Conservation (phyloP, 2,329 filamentous ascomycete genomes). For the Claviceps quebecensis region DNA sequence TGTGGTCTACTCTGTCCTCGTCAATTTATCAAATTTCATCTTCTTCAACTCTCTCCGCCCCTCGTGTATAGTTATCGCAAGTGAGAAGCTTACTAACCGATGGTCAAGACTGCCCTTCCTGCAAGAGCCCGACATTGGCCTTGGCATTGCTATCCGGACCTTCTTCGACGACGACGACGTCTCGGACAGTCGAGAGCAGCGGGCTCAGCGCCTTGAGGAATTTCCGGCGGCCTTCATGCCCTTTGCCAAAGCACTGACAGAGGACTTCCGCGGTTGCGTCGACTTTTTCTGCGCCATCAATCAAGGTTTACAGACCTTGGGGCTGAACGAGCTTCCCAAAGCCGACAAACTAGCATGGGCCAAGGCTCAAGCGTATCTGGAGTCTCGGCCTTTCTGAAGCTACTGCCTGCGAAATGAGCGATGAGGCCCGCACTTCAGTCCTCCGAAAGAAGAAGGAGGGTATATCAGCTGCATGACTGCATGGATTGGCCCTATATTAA, state of each 20-base stretch:
- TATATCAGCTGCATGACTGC: neutral
- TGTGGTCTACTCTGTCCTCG: neutral
- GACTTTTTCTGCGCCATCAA: constrained; percentile 45
- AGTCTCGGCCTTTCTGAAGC: constrained; percentile 23
- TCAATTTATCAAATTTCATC: neutral
- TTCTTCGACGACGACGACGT: constrained; percentile 60
- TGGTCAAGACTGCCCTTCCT: constrained; percentile 47
- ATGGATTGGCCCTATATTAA: too few species aligned
- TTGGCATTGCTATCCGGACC: constrained; percentile 69
- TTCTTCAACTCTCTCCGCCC: neutral
- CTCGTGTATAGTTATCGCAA: too few species aligned
- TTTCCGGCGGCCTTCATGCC: constrained; percentile 45
- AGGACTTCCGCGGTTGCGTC: constrained; percentile 44
- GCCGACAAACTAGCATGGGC: constrained; percentile 39
- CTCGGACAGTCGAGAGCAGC: constrained; percentile 35
- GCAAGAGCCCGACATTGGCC: constrained; percentile 55
- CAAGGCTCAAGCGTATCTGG: constrained; percentile 39
- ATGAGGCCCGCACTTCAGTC: neutral
- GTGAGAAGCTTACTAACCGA: constrained; percentile 2
- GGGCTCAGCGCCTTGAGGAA: constrained; percentile 28
- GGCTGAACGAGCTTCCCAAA: constrained; percentile 30
- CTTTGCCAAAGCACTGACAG: constrained; percentile 41
- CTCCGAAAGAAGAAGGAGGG: too few species aligned
- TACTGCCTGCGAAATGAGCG: neutral
- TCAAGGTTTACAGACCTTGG: constrained; percentile 41